Conservation (phyloP, 768 basidiomycete genomes). For the Boletus reticulatus region DNA sequence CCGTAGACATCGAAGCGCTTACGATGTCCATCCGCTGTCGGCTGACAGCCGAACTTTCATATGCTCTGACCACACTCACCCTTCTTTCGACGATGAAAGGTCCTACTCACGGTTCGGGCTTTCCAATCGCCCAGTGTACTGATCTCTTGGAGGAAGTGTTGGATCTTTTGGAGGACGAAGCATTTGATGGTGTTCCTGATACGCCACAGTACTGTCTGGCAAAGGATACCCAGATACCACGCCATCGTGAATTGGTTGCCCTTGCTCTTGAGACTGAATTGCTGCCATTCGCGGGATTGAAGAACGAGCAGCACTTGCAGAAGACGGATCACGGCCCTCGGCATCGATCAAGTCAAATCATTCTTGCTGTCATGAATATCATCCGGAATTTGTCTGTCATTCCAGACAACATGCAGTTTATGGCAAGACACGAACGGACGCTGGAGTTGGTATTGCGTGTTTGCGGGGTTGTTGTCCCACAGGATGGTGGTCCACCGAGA, state of each 20-base stretch:
- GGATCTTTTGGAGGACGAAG: conserved; percentile 81
- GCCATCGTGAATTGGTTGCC: conserved; percentile 65
- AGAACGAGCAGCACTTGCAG: conserved; percentile 44
- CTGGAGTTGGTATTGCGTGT: conserved; percentile 68
- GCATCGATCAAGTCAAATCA: conserved; percentile 60
- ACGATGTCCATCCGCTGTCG: conserved; percentile 91
- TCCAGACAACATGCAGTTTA: conserved; percentile 63
- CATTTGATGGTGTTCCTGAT: conserved; percentile 55
- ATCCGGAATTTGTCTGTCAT: conserved; percentile 83
- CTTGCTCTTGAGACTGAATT: conserved; percentile 55
- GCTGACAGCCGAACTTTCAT: conserved; percentile 80
- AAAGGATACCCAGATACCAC: conserved; percentile 43
- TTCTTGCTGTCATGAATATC: conserved; percentile 73
- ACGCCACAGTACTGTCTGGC: conserved; percentile 24
- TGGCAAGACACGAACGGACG: conserved; percentile 63
- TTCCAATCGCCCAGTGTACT: conserved; percentile 70
- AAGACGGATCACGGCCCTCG: conserved; percentile 51
- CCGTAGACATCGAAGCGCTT: conserved; percentile 87
- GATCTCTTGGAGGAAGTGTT: conserved; percentile 86
- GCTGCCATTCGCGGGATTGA: conserved; percentile 59
- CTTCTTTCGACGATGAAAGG: conserved; percentile 78
- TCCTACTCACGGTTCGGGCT: conserved; percentile 53
- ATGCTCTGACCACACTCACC: conserved; percentile 84
- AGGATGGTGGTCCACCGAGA: conserved; percentile 31
- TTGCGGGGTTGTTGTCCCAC: conserved; percentile 46